Evolutionary conservation across 805 yeast species (phyloP).

Genomic region (Sugiyamaella floridensis): DNA sequence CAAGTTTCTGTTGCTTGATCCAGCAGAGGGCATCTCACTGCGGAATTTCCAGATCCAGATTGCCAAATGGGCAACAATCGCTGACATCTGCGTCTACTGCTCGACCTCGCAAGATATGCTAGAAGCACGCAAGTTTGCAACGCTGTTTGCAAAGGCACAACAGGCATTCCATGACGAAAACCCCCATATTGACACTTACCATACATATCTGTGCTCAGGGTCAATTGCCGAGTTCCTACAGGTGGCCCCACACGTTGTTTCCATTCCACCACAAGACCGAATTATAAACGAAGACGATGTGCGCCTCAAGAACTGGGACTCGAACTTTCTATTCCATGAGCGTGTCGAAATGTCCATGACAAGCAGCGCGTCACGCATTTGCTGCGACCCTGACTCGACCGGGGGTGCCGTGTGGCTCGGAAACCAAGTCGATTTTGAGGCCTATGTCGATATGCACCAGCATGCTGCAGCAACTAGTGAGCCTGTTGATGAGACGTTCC

Average conservation of each 20-base stretch:
- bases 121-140: conserved; percentile 14
- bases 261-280: conserved; percentile 18
- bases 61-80: conserved; percentile 64
- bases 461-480: neutral
- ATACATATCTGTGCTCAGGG: conserved; percentile 18
- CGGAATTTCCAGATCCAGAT: conserved; percentile 84
- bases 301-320: conserved; percentile 27
- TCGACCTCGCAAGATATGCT: conserved; percentile 33
- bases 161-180: conserved; percentile 10
- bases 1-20: conserved; percentile 53
- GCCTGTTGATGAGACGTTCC: conserved; percentile 1
- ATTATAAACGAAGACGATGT: conserved; percentile 18
- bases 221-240: conserved; percentile 15
- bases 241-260: conserved; percentile 20
- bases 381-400: neutral
- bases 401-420: conserved; percentile 67
- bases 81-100: conserved; percentile 75
- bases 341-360: conserved; percentile 75
- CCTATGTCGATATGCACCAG: conserved; percentile 1
- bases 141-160: conserved; percentile 17
- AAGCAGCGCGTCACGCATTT: conserved; percentile 67
- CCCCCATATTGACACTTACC: conserved; percentile 10
- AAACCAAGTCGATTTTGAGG: conserved; percentile 57
- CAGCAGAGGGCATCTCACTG: conserved; percentile 63
- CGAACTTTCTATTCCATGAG: conserved; percentile 62